These are phyloP conservation scores for Gentiana macrophylla DNA, from an alignment of 257 asterid species.

Conservation along the genomic window DNA sequence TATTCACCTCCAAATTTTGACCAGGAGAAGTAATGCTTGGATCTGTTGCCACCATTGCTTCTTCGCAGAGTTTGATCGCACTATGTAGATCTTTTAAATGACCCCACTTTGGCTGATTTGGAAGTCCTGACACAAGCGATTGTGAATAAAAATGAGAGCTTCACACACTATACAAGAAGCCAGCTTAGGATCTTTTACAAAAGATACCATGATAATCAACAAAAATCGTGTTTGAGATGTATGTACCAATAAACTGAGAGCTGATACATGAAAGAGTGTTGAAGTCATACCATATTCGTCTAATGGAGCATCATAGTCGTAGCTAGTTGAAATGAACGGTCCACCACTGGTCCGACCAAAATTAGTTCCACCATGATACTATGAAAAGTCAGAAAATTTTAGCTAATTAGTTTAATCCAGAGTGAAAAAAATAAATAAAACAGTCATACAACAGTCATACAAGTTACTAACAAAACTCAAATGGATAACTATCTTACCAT, in stretches of 20 bases:
- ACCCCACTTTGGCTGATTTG: constrained; percentile 80
- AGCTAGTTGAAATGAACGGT: constrained; percentile 75
- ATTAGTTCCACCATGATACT: constrained; percentile 97
- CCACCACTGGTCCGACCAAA: constrained; percentile 81
- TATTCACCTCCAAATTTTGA: constrained; percentile 51
- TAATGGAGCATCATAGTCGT: constrained; percentile 92
- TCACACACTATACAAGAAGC: neutral
- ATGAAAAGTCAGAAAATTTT: constrained; percentile 5
- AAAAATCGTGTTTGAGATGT: neutral
- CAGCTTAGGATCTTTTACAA: neutral
- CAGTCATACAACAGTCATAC: no score
- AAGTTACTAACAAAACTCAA: no score
- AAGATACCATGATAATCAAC: neutral
- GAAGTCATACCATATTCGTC: constrained; percentile 70
- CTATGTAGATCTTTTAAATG: constrained; percentile 75
- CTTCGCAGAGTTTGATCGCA: constrained; percentile 82
- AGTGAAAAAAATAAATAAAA: no score
- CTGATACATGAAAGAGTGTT: neutral
- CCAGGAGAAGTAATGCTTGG: constrained; percentile 61
- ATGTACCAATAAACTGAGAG: neutral
- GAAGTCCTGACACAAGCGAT: constrained; percentile 30
- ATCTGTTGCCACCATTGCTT: constrained; percentile 63
- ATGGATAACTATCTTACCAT: constrained; percentile 40
- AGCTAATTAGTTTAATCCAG: neutral
- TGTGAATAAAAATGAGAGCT: neutral